A percentile compares a stretch with the other conserved stretches of the same genome.
Evolutionary conservation across 768 basidiomycete species (phyloP).

Genomic region (Suillus placidus): DNA sequence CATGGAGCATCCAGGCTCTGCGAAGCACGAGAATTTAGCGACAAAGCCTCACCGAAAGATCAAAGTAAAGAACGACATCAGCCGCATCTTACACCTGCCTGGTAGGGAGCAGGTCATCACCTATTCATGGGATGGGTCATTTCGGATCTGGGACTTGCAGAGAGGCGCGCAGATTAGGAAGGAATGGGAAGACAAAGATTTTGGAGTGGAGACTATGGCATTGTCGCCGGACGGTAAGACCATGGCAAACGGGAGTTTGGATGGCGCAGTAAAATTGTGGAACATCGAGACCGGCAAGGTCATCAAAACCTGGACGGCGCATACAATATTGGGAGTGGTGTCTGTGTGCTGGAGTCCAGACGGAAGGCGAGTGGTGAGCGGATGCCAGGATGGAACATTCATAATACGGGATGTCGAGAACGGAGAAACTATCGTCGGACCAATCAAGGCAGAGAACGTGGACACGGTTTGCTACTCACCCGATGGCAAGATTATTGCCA

Average conservation of each 20-base stretch:
- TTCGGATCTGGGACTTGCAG: not conserved
- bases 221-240: not conserved
- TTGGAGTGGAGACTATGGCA: not conserved
- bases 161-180: not conserved
- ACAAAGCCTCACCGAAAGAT: not conserved
- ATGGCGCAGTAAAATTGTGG: not conserved
- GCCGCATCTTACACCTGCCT: not conserved
- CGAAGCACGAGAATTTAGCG: not conserved
- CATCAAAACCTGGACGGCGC: not conserved
- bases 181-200: not conserved
- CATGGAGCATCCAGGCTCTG: too few species aligned
- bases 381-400: not conserved
- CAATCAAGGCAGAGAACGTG: not conserved
- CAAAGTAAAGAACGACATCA: not conserved
- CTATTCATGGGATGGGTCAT: not conserved
- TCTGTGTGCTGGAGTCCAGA: not conserved
- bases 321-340: not conserved
- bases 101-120: not conserved
- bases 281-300: not conserved
- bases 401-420: not conserved
- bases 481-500: not conserved
- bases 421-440: not conserved
- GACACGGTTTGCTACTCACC: not conserved
- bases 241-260: not conserved
- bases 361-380: not conserved